Base-by-base conservation (phyloP, 1,284 basidiomycete species). In the Meira miltonrushii region DNA sequence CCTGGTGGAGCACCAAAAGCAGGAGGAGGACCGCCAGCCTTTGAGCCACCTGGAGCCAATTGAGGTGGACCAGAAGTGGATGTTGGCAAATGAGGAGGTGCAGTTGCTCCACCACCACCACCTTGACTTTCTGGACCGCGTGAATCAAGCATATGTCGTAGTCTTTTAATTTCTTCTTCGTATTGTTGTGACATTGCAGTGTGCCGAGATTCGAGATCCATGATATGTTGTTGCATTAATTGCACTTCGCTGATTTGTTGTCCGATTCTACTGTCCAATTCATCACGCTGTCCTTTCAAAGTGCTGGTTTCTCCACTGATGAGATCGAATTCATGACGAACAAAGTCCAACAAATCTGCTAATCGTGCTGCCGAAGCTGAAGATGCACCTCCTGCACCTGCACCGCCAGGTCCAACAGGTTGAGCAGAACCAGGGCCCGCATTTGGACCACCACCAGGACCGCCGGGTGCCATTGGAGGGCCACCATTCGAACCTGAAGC, bases 311-410 rank as follows among this genome's bases (percentile, higher is more conserved):
- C 92, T 61, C 84, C 82, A 13, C 85, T 82, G 61, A 93, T 81
- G 54, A 82, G 81, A 61, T 95, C 92, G 74, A 91, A 93, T 81
- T 96, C 93, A 57, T 86, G 85, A 66, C 88, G 85, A 74, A 95
- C 87, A 62, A 84, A 82, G 55, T 94, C 91, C 67, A 96, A 85
- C 39, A 87, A 84, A 61, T 93, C 90, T 61, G 85, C 85, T 65
- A 95, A 81, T 49, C 90, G 21, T 11, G 58, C 54, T 13, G 56
- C 46, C 11, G 57, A 59, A 15, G 55, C 46, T 17, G 43, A 38
- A 39, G 59, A 55, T 9, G 53, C 53, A 4, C 53, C 58, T 15
- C 53, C 41, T 9, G 25, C 57, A 1, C 41, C 9, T 15, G 55
- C 40, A 19, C 25, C 25, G 13, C 54, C 54, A 2, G 12, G 17